Evolutionary conservation across 1,284 basidiomycete genomes (phyloP), one percentile per base, ranked within the genome.

Genomic region (Pseudozyma sp.): DNA sequence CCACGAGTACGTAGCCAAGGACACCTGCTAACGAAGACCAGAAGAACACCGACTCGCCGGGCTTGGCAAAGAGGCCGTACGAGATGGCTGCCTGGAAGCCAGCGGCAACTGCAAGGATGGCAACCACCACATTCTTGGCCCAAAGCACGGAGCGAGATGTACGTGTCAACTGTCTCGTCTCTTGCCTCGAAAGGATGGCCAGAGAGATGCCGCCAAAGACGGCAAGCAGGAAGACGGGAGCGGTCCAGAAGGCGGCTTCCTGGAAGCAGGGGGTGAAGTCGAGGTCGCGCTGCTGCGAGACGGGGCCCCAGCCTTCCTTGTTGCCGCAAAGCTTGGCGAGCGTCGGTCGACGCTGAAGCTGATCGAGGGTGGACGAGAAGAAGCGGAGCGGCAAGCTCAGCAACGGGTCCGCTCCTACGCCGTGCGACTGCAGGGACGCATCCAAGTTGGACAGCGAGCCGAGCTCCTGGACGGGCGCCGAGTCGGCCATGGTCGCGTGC

Each of bases 201-300:
- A 83, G 54, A 16, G 62, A 48, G 16, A 63, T 31, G 33, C 67
- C 64, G 14, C 77, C 78, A 31, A 66, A 60, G 17, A 78, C 16
- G 17, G 77, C 68, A 7, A 84, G 69, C 11, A 78, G 60, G 35
- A 82, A 46, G 53, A 66, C 62, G 1, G 82, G 81, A 5, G 60
- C 64, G 13, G 64, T 37, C 75, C 76, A 77, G 29, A 83, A 68
- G 24, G 64, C 68, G 9, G 68, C 90, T 71, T 92, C 90, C 80
- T 95, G 92, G 77, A 92, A 93, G 85, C 94, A 97, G 7, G 89
- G 88, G 0, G 93, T 92, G 13, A 92, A 81, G 85, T 97, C 94
- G 79, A 94, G 92, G 30, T 89, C 86, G 59, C 92, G 88, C 0
- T 85, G 71, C 7, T 77, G 83, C 8, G 92, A 94, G 44, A 90